phyloP scores from a whole-genome alignment of 139 green algal genomes.

The Volvox reticuliferus region DNA sequence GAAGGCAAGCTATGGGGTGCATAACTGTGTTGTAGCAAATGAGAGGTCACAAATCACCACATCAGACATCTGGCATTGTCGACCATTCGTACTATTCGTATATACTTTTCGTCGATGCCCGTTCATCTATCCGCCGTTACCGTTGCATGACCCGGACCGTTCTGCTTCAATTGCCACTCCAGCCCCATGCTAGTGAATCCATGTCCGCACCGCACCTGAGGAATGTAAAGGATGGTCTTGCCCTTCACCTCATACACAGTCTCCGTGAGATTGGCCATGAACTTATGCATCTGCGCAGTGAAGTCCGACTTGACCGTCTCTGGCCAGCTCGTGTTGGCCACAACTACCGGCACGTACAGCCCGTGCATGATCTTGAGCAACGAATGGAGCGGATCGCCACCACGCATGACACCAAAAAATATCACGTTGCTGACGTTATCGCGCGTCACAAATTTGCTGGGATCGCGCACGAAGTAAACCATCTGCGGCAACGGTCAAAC shows the following conservation, averaged over 20 bases:
- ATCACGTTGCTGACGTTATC: constrained; percentile 70
- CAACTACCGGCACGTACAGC: constrained; percentile 81
- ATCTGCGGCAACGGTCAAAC: constrained; percentile 43
- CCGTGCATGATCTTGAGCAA: constrained; percentile 81
- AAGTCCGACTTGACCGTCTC: constrained; percentile 84
- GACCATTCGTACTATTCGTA: no score
- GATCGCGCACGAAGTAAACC: constrained; percentile 78
- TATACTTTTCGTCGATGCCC: no score
- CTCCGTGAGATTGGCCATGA: constrained; percentile 86
- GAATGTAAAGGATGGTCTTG: constrained; percentile 89
- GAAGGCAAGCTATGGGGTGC: no score
- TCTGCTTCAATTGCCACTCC: no score
- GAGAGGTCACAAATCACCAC: no score
- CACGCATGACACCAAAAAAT: constrained; percentile 65
- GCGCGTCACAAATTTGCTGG: constrained; percentile 68
- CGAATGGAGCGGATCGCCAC: constrained; percentile 62
- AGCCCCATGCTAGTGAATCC: no score
- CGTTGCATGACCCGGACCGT: no score
- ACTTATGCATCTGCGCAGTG: constrained; percentile 82
- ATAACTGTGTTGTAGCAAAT: no score
- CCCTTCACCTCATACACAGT: constrained; percentile 77
- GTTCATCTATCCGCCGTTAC: no score
- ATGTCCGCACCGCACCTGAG: constrained; percentile 47
- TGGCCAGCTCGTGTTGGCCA: constrained; percentile 78
- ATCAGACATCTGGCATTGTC: no score